Evolutionary conservation across 495 filamentous ascomycete species (phyloP), one percentile per base, ranked within the genome.

Genomic region (Cryomyces minteri): DNA sequence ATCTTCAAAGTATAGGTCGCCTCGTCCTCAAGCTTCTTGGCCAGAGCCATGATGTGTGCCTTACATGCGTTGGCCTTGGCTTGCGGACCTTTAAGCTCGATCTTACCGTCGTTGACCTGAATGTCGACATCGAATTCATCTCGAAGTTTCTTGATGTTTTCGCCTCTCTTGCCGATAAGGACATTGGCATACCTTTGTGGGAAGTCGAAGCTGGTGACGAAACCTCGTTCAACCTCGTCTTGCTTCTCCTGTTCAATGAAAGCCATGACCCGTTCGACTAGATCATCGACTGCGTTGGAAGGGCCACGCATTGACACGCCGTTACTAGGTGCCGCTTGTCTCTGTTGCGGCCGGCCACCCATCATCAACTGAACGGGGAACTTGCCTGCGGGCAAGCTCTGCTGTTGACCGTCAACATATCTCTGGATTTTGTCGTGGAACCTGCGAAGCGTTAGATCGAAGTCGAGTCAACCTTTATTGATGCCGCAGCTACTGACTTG

Each of bases 101-200:
- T 74, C 62, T 76, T 79, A 51, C 77, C 77, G 41, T 79, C 74
- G 48, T 76, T 69, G 32, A 96, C 76, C 57, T 92, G 83, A 53
- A 99, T 95, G 39, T 96, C 90, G 32, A 99, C 92, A 58, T 96
- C 92, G 53, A 92, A 93, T 58, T 90, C 85, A 32, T 96, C 90
- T 12, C 87, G 82, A n/a, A 94, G 69, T 57, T 92, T 88, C 49
- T 84, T 84, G 64, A 96, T 90, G 61, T 88, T 88, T 64, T 87
- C 87, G 28, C 90, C 90, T 36, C 77, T 76, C 59, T 82, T 84
- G 47, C 90, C 90, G 51, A 99, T 95, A 12, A 99, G 70, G 59
- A 87, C 78, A 56, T 92, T 92, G 46, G 87, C 85, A 51, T 77
- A 92, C 60, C 94, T 93, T 53, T 90, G 80, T 5, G 90, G 90